These are phyloP conservation scores for Beauveria brongniartii DNA, from an alignment of 2,329 filamentous ascomycete species.

Conservation along the genomic window DNA sequence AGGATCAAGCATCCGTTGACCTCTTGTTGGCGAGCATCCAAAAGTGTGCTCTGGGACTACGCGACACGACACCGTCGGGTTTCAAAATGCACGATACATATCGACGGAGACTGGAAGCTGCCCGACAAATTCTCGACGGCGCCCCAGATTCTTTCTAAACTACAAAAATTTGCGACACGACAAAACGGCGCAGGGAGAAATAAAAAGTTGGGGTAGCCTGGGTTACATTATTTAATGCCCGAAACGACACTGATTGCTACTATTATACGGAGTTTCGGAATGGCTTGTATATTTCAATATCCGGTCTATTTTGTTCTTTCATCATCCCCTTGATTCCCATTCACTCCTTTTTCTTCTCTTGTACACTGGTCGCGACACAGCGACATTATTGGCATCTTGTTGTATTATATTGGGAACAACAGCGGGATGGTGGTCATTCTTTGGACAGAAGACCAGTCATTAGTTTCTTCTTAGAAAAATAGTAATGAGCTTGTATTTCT, in stretches of 20 bases:
- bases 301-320: constrained; percentile 8
- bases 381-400: background rate
- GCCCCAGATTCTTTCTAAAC: constrained; percentile 22
- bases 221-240: constrained; percentile 1
- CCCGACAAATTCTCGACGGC: constrained; percentile 65
- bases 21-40: constrained; percentile 51
- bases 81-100: constrained; percentile 52
- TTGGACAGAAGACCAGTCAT: background rate
- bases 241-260: constrained; percentile 8
- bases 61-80: constrained; percentile 44
- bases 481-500: background rate
- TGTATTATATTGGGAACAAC: constrained; percentile 5
- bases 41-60: constrained; percentile 50
- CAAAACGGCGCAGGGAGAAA: background rate
- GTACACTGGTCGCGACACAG: background rate
- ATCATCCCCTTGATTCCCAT: background rate
- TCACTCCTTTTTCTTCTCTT: background rate
- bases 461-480: background rate
- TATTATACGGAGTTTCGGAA: constrained; percentile 8
- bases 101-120: constrained; percentile 65
- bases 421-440: background rate
- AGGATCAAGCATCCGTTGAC: constrained; percentile 54
- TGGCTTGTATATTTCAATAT: constrained; percentile 4
- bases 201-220: background rate
- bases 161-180: background rate